Base-by-base conservation (phyloP, 192 early-diverging fungal genomes). In the Coemansia sp. region DNA sequence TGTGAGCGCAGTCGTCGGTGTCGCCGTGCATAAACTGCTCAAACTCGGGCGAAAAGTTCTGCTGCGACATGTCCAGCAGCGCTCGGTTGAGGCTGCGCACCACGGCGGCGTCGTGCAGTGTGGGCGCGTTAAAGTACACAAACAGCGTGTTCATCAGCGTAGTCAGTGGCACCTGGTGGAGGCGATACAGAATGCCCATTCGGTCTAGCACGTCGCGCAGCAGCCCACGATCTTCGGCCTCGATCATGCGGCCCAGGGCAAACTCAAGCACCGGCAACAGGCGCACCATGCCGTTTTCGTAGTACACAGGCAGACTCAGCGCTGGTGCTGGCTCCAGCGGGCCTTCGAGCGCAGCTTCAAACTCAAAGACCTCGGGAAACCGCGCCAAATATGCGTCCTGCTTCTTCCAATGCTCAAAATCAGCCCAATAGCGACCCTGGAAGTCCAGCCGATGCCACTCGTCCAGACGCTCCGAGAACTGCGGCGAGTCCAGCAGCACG, bases 351-450 rank as follows among this genome's bases (percentile, higher is more conserved):
- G 80, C 83, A 1, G 86, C 88, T 54, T 92, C 91, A 66, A 87
- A 87, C 67, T 88, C 85, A 66, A 87, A 87, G 66, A 83, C 90
- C 66, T 92, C 91, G 14, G 89, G 91, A 62, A 84, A 92, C 10
- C 78, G 74, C 17, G 82, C 62, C 34, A 89, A 62, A 57, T 89
- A 92, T 23, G 72, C 72, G 50, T 80, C 75, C 21, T 90, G 65
- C 57, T 90, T 90, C 38, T 81, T 74, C 70, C 87, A 84, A 26
- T 86, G 84, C n/a, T 78, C 74, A 65, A 86, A 82, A 69, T 92
- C 91, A 15, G 83, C 79, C 91, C 91, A 92, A 48, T 87, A 85
- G 8, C 88, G 74, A 50, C 82, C 82, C 51, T 72, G 82, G 62
- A 92, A 88, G 9, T 83, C 74, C 53, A 89, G 78, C 0, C 81